These are phyloP conservation scores for Yamagishiella unicocca DNA, from an alignment of 139 green algal genomes.

Conservation along the genomic window DNA sequence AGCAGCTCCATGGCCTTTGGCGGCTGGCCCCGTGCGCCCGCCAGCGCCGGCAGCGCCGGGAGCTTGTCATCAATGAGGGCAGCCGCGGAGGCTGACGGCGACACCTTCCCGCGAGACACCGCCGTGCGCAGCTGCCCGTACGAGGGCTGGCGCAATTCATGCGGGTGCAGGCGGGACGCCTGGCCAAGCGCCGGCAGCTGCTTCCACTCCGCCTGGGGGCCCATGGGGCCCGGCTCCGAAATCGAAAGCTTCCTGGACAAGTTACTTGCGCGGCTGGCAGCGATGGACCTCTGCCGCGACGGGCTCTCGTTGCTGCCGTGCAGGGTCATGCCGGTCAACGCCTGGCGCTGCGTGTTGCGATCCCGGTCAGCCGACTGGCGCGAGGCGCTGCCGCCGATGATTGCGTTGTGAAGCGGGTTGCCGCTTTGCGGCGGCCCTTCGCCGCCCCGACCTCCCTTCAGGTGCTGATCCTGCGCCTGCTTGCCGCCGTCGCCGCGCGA, in stretches of 20 bases:
- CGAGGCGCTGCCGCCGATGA: neutral
- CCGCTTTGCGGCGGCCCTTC: neutral
- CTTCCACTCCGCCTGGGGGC: slow-evolving; percentile 38
- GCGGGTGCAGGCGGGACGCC: neutral
- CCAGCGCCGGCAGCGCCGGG: neutral
- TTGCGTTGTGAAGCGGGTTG: neutral
- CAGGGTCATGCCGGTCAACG: too few relatives aligned
- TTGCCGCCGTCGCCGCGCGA: neutral
- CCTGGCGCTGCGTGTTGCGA: too few relatives aligned
- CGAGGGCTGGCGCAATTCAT: slow-evolving; percentile 33
- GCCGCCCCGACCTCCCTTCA: neutral
- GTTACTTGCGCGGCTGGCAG: too few relatives aligned
- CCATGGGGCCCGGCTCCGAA: slow-evolving; percentile 27
- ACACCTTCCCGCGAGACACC: too few relatives aligned
- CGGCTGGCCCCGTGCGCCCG: neutral
- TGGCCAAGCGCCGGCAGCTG: slow-evolving; percentile 40
- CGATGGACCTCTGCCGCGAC: neutral
- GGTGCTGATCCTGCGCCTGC: slow-evolving; percentile 21
- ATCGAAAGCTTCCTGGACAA: neutral
- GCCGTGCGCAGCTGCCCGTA: neutral
- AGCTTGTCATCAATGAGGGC: neutral
- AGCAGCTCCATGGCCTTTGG: slow-evolving; percentile 31
- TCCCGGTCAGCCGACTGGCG: slow-evolving; percentile 20
- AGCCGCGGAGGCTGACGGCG: neutral
- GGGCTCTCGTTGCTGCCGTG: slow-evolving; percentile 2